Evolutionary conservation across 2,329 filamentous ascomycete species (phyloP).

Genomic region (Stromatinia cepivora): DNA sequence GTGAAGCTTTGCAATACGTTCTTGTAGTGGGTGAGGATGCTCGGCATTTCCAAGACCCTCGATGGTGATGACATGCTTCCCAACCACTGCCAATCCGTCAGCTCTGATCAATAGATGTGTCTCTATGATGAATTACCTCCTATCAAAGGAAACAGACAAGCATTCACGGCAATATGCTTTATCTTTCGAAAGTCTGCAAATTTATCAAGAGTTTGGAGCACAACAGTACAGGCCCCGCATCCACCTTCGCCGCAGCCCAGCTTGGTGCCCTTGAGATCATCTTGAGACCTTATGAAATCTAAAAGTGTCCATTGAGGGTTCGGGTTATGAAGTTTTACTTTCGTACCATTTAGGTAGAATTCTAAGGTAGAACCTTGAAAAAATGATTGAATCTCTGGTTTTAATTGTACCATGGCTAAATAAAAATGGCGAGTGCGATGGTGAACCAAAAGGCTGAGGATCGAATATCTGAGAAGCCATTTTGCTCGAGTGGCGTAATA

Average conservation of each 20-base stretch:
- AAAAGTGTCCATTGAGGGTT: conserved; percentile 89
- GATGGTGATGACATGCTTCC: conserved; percentile 95
- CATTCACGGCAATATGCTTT: conserved; percentile 93
- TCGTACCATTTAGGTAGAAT: conserved; percentile 92
- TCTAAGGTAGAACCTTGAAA: conserved; percentile 57
- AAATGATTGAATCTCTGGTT: conserved; percentile 28
- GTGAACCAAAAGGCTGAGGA: background rate
- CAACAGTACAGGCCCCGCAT: conserved; percentile 91
- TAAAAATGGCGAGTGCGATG: background rate
- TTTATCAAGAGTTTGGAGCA: conserved; percentile 69
- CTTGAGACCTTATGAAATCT: conserved; percentile 79
- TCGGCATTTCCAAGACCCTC: conserved; percentile 89
- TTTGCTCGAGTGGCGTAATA: background rate
- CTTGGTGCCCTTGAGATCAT: conserved; percentile 87
- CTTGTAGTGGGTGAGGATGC: conserved; percentile 82
- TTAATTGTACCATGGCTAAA: conserved; percentile 29
- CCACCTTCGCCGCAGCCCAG: conserved; percentile 94
- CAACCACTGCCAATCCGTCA: conserved; percentile 59
- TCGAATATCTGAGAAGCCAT: background rate
- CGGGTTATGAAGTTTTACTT: conserved; percentile 78
- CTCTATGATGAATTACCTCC: conserved; percentile 28
- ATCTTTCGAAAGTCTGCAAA: conserved; percentile 70
- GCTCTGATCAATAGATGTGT: background rate
- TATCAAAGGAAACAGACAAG: conserved; percentile 60
- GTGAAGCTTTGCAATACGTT: conserved; percentile 85